These are phyloP conservation scores for Pythium insidiosum DNA, from an alignment of 352 stramenopile species.

Conservation along the genomic window DNA sequence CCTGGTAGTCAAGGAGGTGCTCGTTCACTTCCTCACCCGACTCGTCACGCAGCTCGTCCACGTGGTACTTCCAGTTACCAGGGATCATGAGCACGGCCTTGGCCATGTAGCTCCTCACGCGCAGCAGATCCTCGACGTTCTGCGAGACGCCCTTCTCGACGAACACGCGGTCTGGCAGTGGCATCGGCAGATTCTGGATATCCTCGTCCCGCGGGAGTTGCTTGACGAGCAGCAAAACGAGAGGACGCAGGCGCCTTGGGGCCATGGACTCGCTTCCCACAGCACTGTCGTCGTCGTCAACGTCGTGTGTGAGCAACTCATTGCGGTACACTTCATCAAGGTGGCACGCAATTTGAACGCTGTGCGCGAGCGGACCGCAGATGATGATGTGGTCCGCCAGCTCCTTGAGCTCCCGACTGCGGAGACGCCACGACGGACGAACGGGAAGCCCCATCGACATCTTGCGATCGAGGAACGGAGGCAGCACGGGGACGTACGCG, in stretches of 20 bases:
- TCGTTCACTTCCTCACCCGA: slow-evolving; percentile 25
- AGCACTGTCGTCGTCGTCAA: neutral
- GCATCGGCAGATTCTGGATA: slow-evolving; percentile 16
- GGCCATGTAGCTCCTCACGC: slow-evolving; percentile 31
- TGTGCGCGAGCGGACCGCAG: slow-evolving; percentile 29
- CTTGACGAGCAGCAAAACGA: slow-evolving; percentile 34
- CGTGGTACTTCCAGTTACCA: slow-evolving; percentile 30
- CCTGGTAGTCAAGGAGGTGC: slow-evolving; percentile 53
- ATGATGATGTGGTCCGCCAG: slow-evolving; percentile 36
- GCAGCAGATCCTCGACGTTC: slow-evolving; percentile 44
- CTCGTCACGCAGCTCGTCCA: slow-evolving; percentile 26
- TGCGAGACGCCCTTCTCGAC: slow-evolving; percentile 33
- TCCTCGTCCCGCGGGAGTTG: slow-evolving; percentile 20
- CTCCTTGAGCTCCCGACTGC: slow-evolving; percentile 4
- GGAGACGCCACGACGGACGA: no score
- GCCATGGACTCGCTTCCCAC: no score
- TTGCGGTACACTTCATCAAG: slow-evolving; percentile 29
- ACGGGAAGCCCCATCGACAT: slow-evolving; percentile 8
- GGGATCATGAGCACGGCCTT: slow-evolving; percentile 42
- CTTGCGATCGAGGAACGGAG: slow-evolving; percentile 10
- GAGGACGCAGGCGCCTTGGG: no score
- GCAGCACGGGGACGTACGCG: no score
- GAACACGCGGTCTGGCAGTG: slow-evolving; percentile 33
- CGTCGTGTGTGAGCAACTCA: slow-evolving; percentile 6
- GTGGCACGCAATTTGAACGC: slow-evolving; percentile 29